Evolutionary conservation across 2,329 filamentous ascomycete species (phyloP), one percentile per base, ranked within the genome.

Genomic region (Colletotrichum graminicola): DNA sequence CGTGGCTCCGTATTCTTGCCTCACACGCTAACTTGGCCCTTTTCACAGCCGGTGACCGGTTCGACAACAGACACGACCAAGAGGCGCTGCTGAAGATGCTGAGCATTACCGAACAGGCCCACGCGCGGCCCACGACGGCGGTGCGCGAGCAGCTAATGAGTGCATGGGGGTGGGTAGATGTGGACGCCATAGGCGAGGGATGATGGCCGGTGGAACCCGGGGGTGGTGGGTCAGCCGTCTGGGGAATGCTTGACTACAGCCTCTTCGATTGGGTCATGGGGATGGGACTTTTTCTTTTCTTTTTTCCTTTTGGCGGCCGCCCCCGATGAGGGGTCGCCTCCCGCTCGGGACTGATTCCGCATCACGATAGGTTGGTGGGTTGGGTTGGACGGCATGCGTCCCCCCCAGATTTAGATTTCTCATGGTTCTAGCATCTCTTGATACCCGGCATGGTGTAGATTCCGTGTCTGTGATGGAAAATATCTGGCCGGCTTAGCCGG

Each of bases 51-150:
- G 87, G 87, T 1, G 86, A 88, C 73, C 82, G 84, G 57, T 88
- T 88, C 64, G 79, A 78, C 2, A 80, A 85, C 39, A 77, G 77
- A 14, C 67, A 73, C 23, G 86, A 88, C 57, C 86, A 88, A 74
- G 79, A 83, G 62, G 86, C 84, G 14, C 72, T 88, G 36, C 73
- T 88, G 23, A 80, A 84, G 29, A 79, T 88, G 4, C 78, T 90
- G 52, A 77, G 79, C 56, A 82, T 78, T 72, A 87, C 85, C 2
- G 85, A 89, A 74, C 78, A 75, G 41, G 82, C 84, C n/a, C 83
- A 88, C 76, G 87, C 84, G 5, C 85, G 87, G 77, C 87, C 87
- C 7, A 89, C 87, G 10, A 80, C 79, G 8, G 79, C 81, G 12
- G 85, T 87, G 36, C 83, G 85, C 49, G 76, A 79, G 47, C 82